Base-by-base conservation (phyloP, 257 asterid species). In the Nicotiana tabacum region DNA sequence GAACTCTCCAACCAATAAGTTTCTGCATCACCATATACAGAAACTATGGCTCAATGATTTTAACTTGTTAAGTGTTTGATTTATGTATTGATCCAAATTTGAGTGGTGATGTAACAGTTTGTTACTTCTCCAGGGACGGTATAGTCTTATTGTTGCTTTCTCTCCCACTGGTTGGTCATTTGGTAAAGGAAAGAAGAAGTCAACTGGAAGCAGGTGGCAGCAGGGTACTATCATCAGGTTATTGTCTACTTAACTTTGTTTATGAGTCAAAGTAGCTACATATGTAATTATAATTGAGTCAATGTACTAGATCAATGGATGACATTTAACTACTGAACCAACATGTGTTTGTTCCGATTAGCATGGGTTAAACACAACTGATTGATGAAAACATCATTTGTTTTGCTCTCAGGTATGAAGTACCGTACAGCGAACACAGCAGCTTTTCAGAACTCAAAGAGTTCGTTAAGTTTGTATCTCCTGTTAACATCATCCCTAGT, bases 141-240 rank as follows among this genome's bases (percentile, higher is more conserved):
- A 80, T 79, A 92, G 89, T 88, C 89, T 92, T 81, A 88, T 94
- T 74, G 97, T 95, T 69, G 89, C 97, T 37, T 90, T 95, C 85
- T 94, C 99, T 39, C 98, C 99, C n/a, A 94, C 99, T 30, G 99
- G 98, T 69, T 94, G 98, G 98, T 87, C 96, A 68, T 91, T 92
- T 66, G 98, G 95, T 13, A 94, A 96, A 88, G 98, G 99, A 77
- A 96, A 90, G 84, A 87, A 87, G 89, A 92, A 91, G 88, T 90
- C 97, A 13, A 85, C 94, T 21, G 98, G 99, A 86, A 92, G 85
- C 85, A 90, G 97, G 87, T 94, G 92, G 97, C 98, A 92, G 87
- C 96, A 96, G 91, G 99, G 99, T 35, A 94, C 99, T 80, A 85
- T 96, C 65, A 94, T 96, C 87, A 90, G 99, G 99, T 96, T 80